A percentile compares a stretch with the other conserved stretches of the same genome.
Conservation (phyloP, 1,139 yeast species). For the Pneumocystis wakefieldiae region DNA sequence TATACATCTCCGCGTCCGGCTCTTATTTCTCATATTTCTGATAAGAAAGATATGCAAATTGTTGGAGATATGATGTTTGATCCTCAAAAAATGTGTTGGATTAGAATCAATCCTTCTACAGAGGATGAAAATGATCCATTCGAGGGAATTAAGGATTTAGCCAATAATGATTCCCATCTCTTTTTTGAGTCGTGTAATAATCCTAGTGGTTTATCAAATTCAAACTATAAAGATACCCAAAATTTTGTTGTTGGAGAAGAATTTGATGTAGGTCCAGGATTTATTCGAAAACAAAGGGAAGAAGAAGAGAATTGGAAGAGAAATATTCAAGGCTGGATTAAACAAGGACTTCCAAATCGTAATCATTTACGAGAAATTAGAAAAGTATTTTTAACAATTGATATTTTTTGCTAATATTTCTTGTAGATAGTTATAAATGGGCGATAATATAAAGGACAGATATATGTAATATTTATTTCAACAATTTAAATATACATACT, state of each 20-base stretch:
- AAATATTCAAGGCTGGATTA: constrained; percentile 42
- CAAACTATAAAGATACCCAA: constrained; percentile 10
- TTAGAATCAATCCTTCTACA: constrained; percentile 24
- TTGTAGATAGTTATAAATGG: constrained; percentile 1
- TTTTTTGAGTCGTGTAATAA: constrained; percentile 1
- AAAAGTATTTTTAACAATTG: neutral
- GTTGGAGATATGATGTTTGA: constrained; percentile 49
- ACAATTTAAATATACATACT: neutral
- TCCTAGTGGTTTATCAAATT: neutral
- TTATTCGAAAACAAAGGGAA: constrained; percentile 31
- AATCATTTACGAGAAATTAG: constrained; percentile 7
- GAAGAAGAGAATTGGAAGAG: constrained; percentile 39
- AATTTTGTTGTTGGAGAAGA: constrained; percentile 27
- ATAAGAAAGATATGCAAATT: constrained; percentile 23
- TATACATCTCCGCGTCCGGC: constrained; percentile 21
- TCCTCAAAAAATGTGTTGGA: constrained; percentile 43
- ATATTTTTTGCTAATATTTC: neutral
- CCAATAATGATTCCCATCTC: constrained; percentile 12
- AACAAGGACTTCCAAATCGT: constrained; percentile 24
- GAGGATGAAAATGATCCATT: constrained; percentile 32
- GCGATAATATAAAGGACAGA: neutral
- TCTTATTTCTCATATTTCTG: constrained; percentile 25
- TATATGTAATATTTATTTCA: neutral
- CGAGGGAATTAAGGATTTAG: constrained; percentile 35
- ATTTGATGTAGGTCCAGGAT: constrained; percentile 30